A percentile compares a stretch with the other conserved stretches of the same genome.
Conservation (phyloP, 441 rosid species). For the Metrosideros polymorpha region DNA sequence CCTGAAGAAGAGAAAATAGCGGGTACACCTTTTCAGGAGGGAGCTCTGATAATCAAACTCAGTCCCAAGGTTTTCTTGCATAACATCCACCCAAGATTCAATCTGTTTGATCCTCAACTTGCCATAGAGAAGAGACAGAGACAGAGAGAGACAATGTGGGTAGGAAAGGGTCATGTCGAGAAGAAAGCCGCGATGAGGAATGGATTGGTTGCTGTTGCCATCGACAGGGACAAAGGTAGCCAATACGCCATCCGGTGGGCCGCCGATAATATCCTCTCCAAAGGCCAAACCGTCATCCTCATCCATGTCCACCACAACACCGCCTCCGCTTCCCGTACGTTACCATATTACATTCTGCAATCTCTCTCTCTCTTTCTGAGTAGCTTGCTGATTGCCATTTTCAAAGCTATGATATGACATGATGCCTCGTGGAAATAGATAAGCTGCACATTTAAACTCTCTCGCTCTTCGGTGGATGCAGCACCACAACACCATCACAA, state of each 20-base stretch:
- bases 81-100: background rate
- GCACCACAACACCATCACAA: background rate
- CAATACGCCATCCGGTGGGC: conserved; percentile 7
- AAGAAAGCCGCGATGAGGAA: background rate
- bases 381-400: background rate
- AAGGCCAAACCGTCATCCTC: conserved; percentile 4
- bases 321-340: background rate
- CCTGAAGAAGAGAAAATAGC: background rate
- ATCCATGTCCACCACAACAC: background rate
- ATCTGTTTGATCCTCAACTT: background rate
- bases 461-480: background rate
- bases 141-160: background rate
- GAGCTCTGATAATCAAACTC: background rate
- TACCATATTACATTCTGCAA: background rate
- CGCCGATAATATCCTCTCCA: conserved; percentile 3
- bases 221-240: conserved; percentile 4
- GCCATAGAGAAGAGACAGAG: background rate
- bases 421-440: background rate
- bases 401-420: background rate
- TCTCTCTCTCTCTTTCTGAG: background rate
- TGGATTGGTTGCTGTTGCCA: conserved; percentile 9
- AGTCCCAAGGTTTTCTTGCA: background rate
- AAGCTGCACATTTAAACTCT: background rate
- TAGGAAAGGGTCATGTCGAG: background rate
- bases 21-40: background rate